Base-by-base conservation (phyloP, 1,284 basidiomycete species). In the Fomitopsis palustris region DNA sequence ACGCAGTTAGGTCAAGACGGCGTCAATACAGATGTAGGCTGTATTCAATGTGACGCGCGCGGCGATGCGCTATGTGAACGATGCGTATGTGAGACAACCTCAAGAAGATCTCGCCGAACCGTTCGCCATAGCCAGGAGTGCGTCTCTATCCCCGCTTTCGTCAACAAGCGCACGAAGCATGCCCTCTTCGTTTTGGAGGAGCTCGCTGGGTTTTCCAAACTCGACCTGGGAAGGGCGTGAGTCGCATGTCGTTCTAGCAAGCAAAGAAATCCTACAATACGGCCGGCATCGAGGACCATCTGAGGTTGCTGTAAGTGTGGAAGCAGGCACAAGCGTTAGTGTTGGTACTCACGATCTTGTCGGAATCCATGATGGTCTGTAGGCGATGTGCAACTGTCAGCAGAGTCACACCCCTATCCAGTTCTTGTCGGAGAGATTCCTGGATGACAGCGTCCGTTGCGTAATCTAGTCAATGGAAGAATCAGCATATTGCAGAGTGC, bases 341-440 rank as follows among this genome's bases (percentile, higher is more conserved):
- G 19, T n/a, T 2, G 53, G 10, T 33, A 64, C 76, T 53, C 64
- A 69, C 69, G 39, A 74, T 74, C 54, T 72, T 74, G 64, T 76
- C 76, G 0, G 83, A 79, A 62, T 88, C 86, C 77, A 87, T 86
- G 61, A 89, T 84, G 3, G 85, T 88, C 63, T 87, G 85, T 29
- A 88, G 71, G 42, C 87, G 81, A 70, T 88, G 87, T 3, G 87
- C 87, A 37, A 88, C 75, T 19, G 84, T 87, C 43, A 88, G 78
- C 4, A 88, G 68, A 0, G 85, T 88, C 5, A 81, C 80, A 60
- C 81, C 83, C 2, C 75, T 70, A 12, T 71, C 75, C 21, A 87
- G 75, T 64, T 83, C 78, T 52, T 75, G 76, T 16, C 83, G 75
- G 31, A 87, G 73, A 1, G 83, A 82, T 1, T 74, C 72, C 71